Percentiles rank a stretch among this genome's conserved stretches.
Conservation (phyloP, 495 filamentous ascomycete species). For the Cercophora sp. region DNA sequence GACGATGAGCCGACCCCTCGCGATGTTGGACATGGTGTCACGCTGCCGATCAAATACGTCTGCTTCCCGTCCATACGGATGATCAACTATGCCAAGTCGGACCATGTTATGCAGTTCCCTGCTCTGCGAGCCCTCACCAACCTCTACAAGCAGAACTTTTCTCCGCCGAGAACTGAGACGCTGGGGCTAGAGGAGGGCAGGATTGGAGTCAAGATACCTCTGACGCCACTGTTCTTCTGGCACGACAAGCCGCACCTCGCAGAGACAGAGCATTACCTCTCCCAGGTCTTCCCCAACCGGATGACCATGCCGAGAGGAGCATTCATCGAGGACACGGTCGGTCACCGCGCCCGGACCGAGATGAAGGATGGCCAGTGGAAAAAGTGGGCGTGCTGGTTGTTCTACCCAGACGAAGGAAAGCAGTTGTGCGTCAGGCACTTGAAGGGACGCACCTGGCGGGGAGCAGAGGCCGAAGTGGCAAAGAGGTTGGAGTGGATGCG, state of each 20-base stretch:
- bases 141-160: constrained; percentile 34
- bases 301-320: constrained; percentile 37
- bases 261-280: constrained; percentile 39
- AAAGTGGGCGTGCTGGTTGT: constrained; percentile 48
- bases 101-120: constrained; percentile 37
- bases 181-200: neutral
- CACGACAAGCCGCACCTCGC: constrained; percentile 48
- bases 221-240: constrained; percentile 50
- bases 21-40: neutral
- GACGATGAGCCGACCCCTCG: neutral
- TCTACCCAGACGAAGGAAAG: constrained; percentile 40
- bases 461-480: constrained; percentile 28
- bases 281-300: constrained; percentile 38
- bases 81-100: constrained; percentile 37
- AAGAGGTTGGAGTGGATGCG: constrained; percentile 26
- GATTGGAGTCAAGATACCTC: constrained; percentile 25
- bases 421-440: constrained; percentile 39
- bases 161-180: constrained; percentile 11
- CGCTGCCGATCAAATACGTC: constrained; percentile 17
- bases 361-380: constrained; percentile 45
- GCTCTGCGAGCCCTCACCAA: constrained; percentile 32
- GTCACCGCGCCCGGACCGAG: constrained; percentile 42
- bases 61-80: constrained; percentile 37
- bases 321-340: constrained; percentile 46
- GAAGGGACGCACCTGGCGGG: constrained; percentile 41